Evolutionary conservation across 306 rosid genomes (phyloP).

Genomic region (Myrica gale): DNA sequence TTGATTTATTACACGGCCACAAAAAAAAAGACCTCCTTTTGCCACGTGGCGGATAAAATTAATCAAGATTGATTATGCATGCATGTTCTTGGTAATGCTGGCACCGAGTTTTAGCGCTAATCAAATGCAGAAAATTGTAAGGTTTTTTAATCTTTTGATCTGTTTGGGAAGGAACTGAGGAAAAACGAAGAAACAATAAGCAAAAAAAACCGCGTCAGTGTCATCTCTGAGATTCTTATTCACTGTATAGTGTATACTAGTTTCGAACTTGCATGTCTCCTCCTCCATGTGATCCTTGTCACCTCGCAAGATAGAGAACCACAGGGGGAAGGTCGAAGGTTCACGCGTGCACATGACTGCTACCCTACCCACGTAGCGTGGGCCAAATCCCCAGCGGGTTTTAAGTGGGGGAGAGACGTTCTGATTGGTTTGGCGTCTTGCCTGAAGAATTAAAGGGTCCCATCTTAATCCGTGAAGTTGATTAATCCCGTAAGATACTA

Average conservation of each 20-base stretch:
- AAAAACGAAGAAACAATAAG: not conserved
- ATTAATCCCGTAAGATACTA: too few species aligned
- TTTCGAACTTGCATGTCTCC: not conserved
- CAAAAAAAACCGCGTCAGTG: not conserved
- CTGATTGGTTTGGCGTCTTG: too few species aligned
- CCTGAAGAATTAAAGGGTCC: not conserved
- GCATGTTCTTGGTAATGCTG: not conserved
- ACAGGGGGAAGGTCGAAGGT: not conserved
- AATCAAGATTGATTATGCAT: not conserved
- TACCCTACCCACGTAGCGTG: conserved; percentile 4
- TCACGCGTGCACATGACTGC: conserved; percentile 9
- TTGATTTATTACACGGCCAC: too few species aligned
- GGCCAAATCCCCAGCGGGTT: not conserved
- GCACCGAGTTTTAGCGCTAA: not conserved
- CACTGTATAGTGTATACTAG: not conserved
- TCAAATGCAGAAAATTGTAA: not conserved
- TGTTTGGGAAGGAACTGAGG: not conserved
- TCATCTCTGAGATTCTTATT: not conserved
- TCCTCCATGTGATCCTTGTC: conserved; percentile 9
- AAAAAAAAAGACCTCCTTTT: too few species aligned
- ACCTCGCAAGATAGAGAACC: not conserved
- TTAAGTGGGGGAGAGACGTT: too few species aligned
- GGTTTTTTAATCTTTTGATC: not conserved
- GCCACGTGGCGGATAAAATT: too few species aligned
- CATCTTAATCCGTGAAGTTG: not conserved